Evolutionary conservation across 2,329 filamentous ascomycete genomes (phyloP).

Genomic region (Aspergillus tubingensis): DNA sequence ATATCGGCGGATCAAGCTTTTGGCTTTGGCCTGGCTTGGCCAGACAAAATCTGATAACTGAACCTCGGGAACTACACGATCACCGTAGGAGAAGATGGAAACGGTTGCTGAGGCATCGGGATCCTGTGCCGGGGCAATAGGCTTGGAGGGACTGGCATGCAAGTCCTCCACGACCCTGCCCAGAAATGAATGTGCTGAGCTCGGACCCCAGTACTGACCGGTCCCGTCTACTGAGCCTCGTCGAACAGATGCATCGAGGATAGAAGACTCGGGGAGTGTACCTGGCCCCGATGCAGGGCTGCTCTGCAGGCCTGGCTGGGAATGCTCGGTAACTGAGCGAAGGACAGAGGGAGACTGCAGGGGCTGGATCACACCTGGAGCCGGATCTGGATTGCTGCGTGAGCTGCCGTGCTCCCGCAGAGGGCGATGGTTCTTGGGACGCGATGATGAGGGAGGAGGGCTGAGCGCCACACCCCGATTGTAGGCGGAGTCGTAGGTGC

Average conservation of each 20-base stretch:
- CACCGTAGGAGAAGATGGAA: constrained; percentile 26
- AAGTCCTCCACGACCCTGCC: constrained; percentile 23
- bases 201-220: constrained; percentile 27
- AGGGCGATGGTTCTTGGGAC: background rate
- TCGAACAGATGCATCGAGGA: background rate
- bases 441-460: constrained; percentile 18
- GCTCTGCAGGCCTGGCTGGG: background rate
- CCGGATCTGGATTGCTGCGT: background rate
- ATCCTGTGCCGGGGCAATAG: background rate
- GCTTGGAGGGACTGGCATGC: constrained; percentile 14
- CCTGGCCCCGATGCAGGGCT: constrained; percentile 2
- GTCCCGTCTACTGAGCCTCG: constrained; percentile 13
- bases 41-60: constrained; percentile 19
- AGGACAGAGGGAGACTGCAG: background rate
- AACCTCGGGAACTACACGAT: constrained; percentile 18
- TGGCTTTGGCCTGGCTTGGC: constrained; percentile 17
- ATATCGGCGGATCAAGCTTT: constrained; percentile 22
- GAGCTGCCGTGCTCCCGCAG: no score
- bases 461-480: constrained; percentile 24
- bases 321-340: background rate
- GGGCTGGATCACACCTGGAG: background rate
- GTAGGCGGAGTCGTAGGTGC: constrained; percentile 26
- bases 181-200: constrained; percentile 28
- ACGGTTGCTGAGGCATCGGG: background rate
- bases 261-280: background rate